Conservation (phyloP, 768 basidiomycete genomes). For the Neoboletus subvelutipes region DNA sequence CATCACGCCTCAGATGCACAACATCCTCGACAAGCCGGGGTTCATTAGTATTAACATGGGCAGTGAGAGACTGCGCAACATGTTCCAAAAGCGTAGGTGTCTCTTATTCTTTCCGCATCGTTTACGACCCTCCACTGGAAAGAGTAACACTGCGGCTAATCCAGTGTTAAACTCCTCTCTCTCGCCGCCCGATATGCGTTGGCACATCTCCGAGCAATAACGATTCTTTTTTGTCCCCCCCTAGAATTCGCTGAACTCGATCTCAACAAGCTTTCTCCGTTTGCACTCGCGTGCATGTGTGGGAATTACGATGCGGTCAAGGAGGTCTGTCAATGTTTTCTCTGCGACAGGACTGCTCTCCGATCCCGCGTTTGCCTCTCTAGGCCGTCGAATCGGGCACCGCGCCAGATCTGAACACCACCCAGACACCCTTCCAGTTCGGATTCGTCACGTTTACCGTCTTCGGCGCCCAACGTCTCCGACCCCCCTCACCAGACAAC, state of each 20-base stretch:
- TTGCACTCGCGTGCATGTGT: constrained; percentile 27
- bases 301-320: constrained; percentile 22
- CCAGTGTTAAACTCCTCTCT: not conserved
- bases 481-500: constrained; percentile 4
- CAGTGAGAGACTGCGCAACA: constrained; percentile 28
- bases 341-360: not conserved
- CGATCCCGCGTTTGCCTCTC: not conserved
- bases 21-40: constrained; percentile 27
- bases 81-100: constrained; percentile 31
- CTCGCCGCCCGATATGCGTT: not conserved
- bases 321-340: constrained; percentile 13
- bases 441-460: constrained; percentile 43
- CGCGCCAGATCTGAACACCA: constrained; percentile 38
- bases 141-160: not conserved
- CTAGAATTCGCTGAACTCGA: constrained; percentile 23
- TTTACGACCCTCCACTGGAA: not conserved
- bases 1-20: constrained; percentile 27
- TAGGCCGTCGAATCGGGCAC: constrained; percentile 28
- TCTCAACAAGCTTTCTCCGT: constrained; percentile 18
- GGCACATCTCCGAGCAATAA: not conserved
- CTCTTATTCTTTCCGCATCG: not conserved
- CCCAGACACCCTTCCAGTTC: constrained; percentile 44
- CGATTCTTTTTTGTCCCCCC: not conserved
- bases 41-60: constrained; percentile 26
- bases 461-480: constrained; percentile 41